Evolutionary conservation across 257 asterid species (phyloP).

Genomic region (Osmanthus fragrans): DNA sequence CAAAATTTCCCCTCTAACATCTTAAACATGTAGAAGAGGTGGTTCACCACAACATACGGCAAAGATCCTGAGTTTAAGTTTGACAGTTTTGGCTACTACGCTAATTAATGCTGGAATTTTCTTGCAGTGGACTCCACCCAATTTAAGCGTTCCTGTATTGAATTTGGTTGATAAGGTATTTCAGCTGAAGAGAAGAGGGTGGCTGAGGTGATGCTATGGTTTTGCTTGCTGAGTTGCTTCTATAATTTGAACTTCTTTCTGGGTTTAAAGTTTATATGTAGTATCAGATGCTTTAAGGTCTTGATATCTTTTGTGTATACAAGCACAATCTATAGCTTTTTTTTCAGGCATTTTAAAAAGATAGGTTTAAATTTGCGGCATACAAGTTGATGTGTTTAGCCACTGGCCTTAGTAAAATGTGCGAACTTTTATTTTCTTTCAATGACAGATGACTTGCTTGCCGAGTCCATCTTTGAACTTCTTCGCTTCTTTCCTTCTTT

Average conservation of each 20-base stretch:
- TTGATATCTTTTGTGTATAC: neutral
- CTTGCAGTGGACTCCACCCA: constrained; percentile 92
- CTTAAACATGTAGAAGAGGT: neutral
- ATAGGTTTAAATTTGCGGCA: constrained; percentile 12
- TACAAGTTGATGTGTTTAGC: constrained; percentile 8
- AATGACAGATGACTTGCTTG: neutral
- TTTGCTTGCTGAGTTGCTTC: constrained; percentile 21
- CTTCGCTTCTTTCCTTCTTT: neutral
- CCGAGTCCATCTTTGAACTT: neutral
- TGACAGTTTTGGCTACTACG: neutral
- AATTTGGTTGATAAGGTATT: constrained; percentile 80
- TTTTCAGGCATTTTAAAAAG: neutral
- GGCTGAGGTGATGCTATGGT: constrained; percentile 74
- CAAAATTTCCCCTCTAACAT: neutral
- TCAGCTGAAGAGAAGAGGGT: constrained; percentile 98
- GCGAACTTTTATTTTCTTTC: neutral
- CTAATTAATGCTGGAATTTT: constrained; percentile 33
- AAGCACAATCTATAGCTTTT: neutral
- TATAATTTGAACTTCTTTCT: constrained; percentile 6
- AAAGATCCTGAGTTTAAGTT: neutral
- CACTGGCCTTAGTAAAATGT: neutral
- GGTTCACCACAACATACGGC: neutral
- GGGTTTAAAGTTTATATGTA: constrained; percentile 14
- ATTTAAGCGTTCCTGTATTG: constrained; percentile 66
- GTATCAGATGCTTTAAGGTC: neutral